These are phyloP conservation scores for Rhizoclosmatium sp. DNA, from an alignment of 192 early-diverging fungal species.

Conservation along the genomic window DNA sequence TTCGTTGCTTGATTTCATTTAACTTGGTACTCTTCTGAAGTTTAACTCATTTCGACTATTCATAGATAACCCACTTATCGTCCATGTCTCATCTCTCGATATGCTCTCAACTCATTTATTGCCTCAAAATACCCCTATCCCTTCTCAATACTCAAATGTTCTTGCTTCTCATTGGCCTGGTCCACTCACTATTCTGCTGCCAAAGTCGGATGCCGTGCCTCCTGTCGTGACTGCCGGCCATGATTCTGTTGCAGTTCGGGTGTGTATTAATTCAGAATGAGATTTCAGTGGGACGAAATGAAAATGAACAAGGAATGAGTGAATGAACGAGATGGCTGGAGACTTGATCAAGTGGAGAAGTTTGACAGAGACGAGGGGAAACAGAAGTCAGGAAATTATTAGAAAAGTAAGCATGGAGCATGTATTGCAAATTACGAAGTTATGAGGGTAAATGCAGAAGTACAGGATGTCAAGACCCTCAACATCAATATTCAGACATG, in stretches of 20 bases:
- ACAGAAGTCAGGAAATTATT: too few species aligned
- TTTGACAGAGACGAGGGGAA: neutral
- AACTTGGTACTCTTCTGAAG: neutral
- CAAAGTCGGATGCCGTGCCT: constrained; percentile 75
- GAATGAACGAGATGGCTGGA: neutral
- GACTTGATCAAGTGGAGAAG: neutral
- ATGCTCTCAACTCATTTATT: constrained; percentile 79
- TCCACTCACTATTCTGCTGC: constrained; percentile 89
- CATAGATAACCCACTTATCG: constrained; percentile 95
- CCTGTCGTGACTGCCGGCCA: constrained; percentile 83
- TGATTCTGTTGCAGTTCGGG: constrained; percentile 83
- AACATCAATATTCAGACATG: too few species aligned
- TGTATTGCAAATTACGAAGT: too few species aligned
- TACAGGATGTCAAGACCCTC: too few species aligned
- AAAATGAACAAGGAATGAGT: too few species aligned
- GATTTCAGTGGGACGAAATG: neutral
- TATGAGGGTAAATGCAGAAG: too few species aligned
- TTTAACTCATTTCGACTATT: neutral
- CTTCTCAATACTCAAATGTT: constrained; percentile 66
- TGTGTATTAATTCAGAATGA: neutral
- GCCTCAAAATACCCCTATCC: constrained; percentile 45
- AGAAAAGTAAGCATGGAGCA: too few species aligned
- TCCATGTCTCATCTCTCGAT: constrained; percentile 89
- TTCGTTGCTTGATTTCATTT: neutral
- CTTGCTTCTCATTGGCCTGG: constrained; percentile 90